A percentile compares a stretch with the other conserved stretches of the same genome.
These are phyloP conservation scores for Plasmodium inui DNA, from an alignment of 169 alveolate species.

Conservation along the genomic window DNA sequence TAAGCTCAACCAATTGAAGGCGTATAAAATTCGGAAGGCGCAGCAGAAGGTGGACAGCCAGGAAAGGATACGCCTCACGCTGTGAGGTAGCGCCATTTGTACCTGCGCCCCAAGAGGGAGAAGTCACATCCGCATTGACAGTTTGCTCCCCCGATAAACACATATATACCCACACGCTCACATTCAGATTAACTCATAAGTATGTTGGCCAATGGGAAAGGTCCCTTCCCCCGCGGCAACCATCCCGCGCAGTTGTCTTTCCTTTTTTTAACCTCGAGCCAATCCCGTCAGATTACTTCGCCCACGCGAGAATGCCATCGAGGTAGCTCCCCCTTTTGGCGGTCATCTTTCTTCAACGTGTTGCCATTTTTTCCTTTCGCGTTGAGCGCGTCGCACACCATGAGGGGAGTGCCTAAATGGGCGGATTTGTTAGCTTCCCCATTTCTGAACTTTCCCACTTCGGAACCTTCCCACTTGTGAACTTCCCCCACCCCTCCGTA, in stretches of 20 bases:
- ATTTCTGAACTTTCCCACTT: not conserved
- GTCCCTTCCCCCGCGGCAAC: not conserved
- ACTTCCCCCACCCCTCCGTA: not conserved
- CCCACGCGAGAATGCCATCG: not conserved
- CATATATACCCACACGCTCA: not conserved
- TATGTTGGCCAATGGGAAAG: not conserved
- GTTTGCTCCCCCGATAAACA: too few relatives aligned
- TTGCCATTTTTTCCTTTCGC: too few relatives aligned
- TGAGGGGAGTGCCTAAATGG: not conserved
- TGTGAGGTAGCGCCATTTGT: not conserved
- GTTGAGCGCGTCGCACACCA: not conserved
- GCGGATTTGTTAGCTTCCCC: not conserved
- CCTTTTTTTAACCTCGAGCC: not conserved
- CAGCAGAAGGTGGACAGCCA: not conserved
- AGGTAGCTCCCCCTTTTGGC: not conserved
- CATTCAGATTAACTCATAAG: not conserved
- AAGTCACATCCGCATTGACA: too few relatives aligned
- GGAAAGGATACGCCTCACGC: not conserved
- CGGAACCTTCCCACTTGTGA: not conserved
- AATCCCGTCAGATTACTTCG: not conserved
- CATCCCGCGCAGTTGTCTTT: not conserved
- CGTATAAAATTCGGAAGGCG: constrained; percentile 46
- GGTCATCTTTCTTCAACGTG: not conserved
- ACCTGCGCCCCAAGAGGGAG: too few relatives aligned
- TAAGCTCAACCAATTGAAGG: constrained; percentile 69